These are phyloP conservation scores for Fusarium euwallaceae DNA, from an alignment of 2,329 filamentous ascomycete species.

Conservation along the genomic window DNA sequence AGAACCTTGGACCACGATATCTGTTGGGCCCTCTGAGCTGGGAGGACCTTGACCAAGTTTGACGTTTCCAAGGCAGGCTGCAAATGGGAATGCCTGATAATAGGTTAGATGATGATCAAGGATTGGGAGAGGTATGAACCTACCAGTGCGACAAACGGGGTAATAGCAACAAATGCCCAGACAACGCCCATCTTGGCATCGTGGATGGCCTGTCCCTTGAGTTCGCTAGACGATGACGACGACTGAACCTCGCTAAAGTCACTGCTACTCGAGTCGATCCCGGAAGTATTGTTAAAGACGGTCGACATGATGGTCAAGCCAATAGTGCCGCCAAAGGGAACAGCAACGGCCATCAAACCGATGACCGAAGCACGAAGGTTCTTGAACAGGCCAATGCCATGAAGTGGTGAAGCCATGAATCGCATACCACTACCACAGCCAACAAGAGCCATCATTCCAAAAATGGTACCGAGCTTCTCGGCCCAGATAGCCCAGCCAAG, in stretches of 20 bases:
- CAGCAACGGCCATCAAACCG: constrained; percentile 69
- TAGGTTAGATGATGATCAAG: constrained; percentile 12
- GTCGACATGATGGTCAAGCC: constrained; percentile 76
- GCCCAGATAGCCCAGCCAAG: constrained; percentile 68
- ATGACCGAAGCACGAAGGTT: constrained; percentile 69
- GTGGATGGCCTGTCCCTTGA: constrained; percentile 36
- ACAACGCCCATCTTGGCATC: constrained; percentile 66
- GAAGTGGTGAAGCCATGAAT: constrained; percentile 74
- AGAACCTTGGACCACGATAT: constrained; percentile 47
- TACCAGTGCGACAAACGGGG: constrained; percentile 67
- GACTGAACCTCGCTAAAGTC: constrained; percentile 45
- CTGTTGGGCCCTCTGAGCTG: constrained; percentile 44
- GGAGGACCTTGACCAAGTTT: constrained; percentile 46
- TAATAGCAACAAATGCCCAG: constrained; percentile 73
- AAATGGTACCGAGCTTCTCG: constrained; percentile 64
- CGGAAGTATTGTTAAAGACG: constrained; percentile 73
- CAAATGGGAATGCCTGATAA: constrained; percentile 43
- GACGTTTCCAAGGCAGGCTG: constrained; percentile 50
- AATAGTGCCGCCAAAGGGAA: constrained; percentile 74
- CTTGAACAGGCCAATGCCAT: constrained; percentile 73
- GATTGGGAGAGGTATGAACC: constrained; percentile 14
- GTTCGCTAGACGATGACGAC: constrained; percentile 11
- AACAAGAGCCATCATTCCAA: constrained; percentile 75
- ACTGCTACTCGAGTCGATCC: constrained; percentile 40
- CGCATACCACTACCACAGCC: constrained; percentile 73